Base-by-base conservation (phyloP, 495 filamentous ascomycete genomes). In the Penicillium herquei region DNA sequence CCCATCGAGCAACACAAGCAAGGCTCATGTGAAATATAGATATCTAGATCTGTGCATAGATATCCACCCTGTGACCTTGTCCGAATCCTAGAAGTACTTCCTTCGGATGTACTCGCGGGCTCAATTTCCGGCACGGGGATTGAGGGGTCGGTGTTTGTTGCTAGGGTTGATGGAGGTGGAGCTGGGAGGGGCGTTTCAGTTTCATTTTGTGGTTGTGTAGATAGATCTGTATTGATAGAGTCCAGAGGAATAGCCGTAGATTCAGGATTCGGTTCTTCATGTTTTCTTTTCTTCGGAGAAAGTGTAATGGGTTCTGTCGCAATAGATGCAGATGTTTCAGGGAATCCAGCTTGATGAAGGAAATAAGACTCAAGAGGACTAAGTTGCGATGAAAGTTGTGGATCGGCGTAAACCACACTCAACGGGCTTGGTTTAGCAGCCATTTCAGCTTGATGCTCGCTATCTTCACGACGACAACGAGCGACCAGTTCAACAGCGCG, bases 1-100 rank as follows among this genome's bases (percentile, higher is more conserved):
- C 91, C 95, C 93, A 98, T 98, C 8, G 87, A 89, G 72, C 94
- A 98, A 84, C 95, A 96, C 32, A 94, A 78, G 61, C 94, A 98
- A 3, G 94, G 94, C 70, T 98, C 94, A 66, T 96, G 92, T 1
- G 91, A 93, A 33, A 93, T 70, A 69, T 96, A 97, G 32, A 98
- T 80, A 61, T 96, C 91, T 2, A 98, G 81, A 47, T 89, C 87
- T 50, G 92, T 87, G 70, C 93, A 98, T 33, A 98, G 84, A 70
- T 98, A 98, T n/a, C 93, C 93, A 57, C 87, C 86, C n/a, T 75
- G 67, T 37, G 56, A 65, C 44, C 66, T 82, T 26, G 69, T 70
- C 68, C 72, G 78, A 59, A 70, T 71, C 9, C 65, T 62, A 17
- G 67, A 62, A 56, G 56, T 3, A 14, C 44, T 50, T 18, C 45